Evolutionary conservation across 768 basidiomycete species (phyloP), one percentile per base, ranked within the genome.

Genomic region (Krasilnikovozyma curviuscula): DNA sequence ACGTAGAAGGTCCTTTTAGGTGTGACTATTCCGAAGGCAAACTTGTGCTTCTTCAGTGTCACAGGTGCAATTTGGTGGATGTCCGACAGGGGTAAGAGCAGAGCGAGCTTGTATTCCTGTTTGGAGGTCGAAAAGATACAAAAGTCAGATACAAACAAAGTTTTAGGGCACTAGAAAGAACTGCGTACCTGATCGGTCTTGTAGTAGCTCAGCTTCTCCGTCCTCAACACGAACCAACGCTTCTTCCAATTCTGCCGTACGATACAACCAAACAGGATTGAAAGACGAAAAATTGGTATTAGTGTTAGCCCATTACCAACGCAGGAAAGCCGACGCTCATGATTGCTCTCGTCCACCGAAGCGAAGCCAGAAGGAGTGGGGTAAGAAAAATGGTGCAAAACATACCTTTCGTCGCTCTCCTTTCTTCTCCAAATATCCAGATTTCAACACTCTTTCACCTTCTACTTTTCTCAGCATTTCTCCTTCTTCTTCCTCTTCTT

Each of bases 221-320:
- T 76, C 16, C 91, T 76, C 50, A 98, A 68, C 2, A 98, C 93
- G 57, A 97, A 97, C 91, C 91, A 97, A 19, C 89, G 75, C 67
- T 88, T 89, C 73, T 97, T 95, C 93, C 93, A 98, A 1, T 82
- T 86, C 88, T 91, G 60, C n/a, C n/a, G n/a, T n/a, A 14, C 53
- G 40, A 41, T 50, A 48, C 35, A 23, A 44, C 27, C 39, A 30
- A 13, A 42, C 35, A 30, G 31, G 28, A 29, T 30, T 16, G 16
- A 23, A 19, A 16, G 4, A 5, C 37, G 37, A 12, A 14, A 7
- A 21, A 16, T 7, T 24, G 10, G 18, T 51, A 38, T 19, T 37
- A 31, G 29, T 18, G 16, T 18, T 16, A 12, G 23, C 31, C 46
- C 8, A 19, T 24, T 3, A 18, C 24, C 43, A 25, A 21, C 32